Base-by-base conservation (phyloP, 345 rosid species). In the Hypericum perforatum region DNA sequence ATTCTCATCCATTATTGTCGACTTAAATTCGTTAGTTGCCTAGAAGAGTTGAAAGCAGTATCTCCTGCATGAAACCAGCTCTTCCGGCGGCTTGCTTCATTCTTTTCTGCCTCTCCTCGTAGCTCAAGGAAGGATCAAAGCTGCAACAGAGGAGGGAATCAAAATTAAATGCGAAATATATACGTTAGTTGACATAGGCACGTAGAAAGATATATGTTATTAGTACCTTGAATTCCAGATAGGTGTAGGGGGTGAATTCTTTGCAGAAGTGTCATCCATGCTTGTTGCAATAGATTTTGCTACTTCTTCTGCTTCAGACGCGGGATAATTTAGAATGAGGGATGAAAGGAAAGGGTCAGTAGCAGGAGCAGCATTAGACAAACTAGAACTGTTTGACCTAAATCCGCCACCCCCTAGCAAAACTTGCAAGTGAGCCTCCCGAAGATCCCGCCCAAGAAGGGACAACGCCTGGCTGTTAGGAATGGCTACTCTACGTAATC, bases 361-460 rank as follows among this genome's bases (percentile, higher is more conserved):
- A 52, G 78, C 32, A 22, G 32, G 32, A 22, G 32, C 64, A 36
- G 71, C 79, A 71, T 43, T 67, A 53, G 83, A 69, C 41, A 56
- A 68, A 55, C 64, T 74, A 29, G 58, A 37, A 60, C 49, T 74
- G 75, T 43, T 77, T 58, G 79, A 62, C 55, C 78, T 71, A 68
- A 73, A 64, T 60, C 77, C 81, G 63, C 83, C 58, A 55, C 77
- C 77, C 14, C 83, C 86, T 16, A 75, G 63, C 61, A 81, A 75
- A 52, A 78, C 71, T 67, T 81, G 86, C 42, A 81, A 63, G 69
- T 78, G 86, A 60, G 81, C 82, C 64, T 81, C 81, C 5, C 81
- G 72, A 40, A 81, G 81, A 61, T 81, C 86, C 10, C 79, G 74
- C 9, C 83, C 83, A 47, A 81, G 75, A 14, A 75, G 70, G 39